Conservation (phyloP, 2,329 filamentous ascomycete species). For the Zymoseptoria tritici region DNA sequence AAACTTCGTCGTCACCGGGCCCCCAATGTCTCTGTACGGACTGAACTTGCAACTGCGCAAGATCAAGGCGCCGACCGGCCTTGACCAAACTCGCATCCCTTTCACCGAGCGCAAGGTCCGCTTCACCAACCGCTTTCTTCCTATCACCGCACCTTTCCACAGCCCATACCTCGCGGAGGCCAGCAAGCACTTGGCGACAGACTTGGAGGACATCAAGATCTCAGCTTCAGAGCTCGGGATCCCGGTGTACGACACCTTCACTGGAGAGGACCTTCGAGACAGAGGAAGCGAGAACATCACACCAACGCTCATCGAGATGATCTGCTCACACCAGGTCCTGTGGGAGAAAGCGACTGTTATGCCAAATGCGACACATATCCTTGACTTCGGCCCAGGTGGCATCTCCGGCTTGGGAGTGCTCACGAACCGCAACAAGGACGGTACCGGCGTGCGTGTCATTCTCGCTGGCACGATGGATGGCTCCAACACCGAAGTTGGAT, state of each 20-base stretch:
- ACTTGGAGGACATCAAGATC: conserved; percentile 76
- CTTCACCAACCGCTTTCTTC: conserved; percentile 93
- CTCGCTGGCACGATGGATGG: conserved; percentile 89
- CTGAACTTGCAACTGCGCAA: conserved; percentile 91
- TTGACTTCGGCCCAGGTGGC: conserved; percentile 94
- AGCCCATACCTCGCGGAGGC: conserved; percentile 86
- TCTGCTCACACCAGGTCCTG: conserved; percentile 87
- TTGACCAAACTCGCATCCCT: conserved; percentile 90
- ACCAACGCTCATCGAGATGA: conserved; percentile 79
- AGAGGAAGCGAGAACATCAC: conserved; percentile 67
- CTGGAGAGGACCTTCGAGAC: conserved; percentile 72
- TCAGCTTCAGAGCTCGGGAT: conserved; percentile 67
- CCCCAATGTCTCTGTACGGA: conserved; percentile 91
- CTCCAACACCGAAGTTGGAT: conserved; percentile 82
- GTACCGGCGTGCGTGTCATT: conserved; percentile 92
- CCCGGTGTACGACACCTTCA: conserved; percentile 83
- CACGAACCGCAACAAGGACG: conserved; percentile 98
- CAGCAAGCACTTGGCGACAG: conserved; percentile 73
- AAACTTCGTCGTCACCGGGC: conserved; percentile 94
- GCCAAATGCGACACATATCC: conserved; percentile 80
- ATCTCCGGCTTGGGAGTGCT: conserved; percentile 93
- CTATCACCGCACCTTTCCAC: conserved; percentile 97
- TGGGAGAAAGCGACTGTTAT: conserved; percentile 96
- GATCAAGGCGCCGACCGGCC: conserved; percentile 92
- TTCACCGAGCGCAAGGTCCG: conserved; percentile 93